Evolutionary conservation across 495 filamentous ascomycete species (phyloP), one percentile per base, ranked within the genome.

Genomic region (Penicillium lagena): DNA sequence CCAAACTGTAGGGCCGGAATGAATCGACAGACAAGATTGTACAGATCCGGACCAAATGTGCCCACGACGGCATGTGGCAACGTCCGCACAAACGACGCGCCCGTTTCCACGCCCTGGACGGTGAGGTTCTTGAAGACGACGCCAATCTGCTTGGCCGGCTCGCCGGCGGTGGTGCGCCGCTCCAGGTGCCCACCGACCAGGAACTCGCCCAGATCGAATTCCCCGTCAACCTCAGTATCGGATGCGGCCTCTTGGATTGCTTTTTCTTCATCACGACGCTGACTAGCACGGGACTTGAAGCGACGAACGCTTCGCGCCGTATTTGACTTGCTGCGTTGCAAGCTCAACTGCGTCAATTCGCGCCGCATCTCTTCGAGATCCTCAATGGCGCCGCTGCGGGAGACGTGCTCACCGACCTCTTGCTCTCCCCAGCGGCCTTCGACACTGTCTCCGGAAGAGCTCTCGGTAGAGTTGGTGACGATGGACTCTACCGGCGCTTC

Each of bases 21-120:
- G 50, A 80, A 86, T 6, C 69, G 59, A 34, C 76, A 75, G 17
- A 90, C 47, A n/a, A 87, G 66, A 12, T 70, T 72, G 52, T 89
- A 94, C 10, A 91, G 59, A 66, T 94, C 88, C 0, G 87, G 87
- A 0, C 88, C 88, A 60, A 94, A 91, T 0, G 86, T 89, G 5
- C 87, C 85, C n/a, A 88, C 43, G 40, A 94, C 75, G 6, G 87
- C 87, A 52, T 87, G 76, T 3, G 87, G 87, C 0, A 94, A 68
- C 0, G 87, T 89, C 12, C 80, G 78, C 12, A 87, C 85, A 48
- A 86, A 86, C 1, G 76, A 78, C 0, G 84, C 72, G 2, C 79
- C 80, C 8, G 79, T 79, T 42, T 80, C 76, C 8, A 84, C 67
- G 33, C 87, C 88, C 61, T 86, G 82, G 31, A 91, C 88, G 0